A percentile compares a stretch with the other conserved stretches of the same genome.
Evolutionary conservation across 208 protist species (phyloP).

Genomic region (Leishmania major): DNA sequence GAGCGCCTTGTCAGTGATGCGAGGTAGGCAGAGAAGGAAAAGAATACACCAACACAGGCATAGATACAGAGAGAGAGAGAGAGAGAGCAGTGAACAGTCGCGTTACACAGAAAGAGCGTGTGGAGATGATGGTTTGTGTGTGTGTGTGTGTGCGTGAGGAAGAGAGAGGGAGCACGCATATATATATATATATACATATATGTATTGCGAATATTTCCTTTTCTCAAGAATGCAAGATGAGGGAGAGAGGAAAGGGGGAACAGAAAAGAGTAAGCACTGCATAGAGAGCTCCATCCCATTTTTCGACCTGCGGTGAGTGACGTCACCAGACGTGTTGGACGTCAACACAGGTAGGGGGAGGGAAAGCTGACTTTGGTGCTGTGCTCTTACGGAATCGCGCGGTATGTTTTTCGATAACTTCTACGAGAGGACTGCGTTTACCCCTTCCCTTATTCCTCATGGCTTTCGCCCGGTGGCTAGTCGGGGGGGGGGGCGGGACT

Average conservation of each 20-base stretch:
- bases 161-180: background rate
- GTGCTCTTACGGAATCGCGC: no score
- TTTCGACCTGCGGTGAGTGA: no score
- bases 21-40: background rate
- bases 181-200: background rate
- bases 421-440: no score
- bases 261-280: background rate
- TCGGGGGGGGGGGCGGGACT: no score
- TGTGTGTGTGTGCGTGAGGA: background rate
- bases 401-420: no score
- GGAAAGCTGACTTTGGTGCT: no score
- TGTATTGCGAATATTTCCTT: background rate
- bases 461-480: no score
- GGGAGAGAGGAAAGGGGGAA: background rate
- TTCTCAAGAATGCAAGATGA: background rate
- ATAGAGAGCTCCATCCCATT: background rate
- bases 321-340: no score
- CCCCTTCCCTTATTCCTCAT: no score
- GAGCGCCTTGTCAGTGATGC: background rate
- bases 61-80: background rate
- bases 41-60: background rate
- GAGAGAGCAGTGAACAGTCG: background rate
- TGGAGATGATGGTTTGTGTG: background rate
- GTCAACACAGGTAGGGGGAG: no score
- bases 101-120: background rate